Conservation (phyloP, 2,329 filamentous ascomycete genomes). For the Thielaviopsis ethacetica region DNA sequence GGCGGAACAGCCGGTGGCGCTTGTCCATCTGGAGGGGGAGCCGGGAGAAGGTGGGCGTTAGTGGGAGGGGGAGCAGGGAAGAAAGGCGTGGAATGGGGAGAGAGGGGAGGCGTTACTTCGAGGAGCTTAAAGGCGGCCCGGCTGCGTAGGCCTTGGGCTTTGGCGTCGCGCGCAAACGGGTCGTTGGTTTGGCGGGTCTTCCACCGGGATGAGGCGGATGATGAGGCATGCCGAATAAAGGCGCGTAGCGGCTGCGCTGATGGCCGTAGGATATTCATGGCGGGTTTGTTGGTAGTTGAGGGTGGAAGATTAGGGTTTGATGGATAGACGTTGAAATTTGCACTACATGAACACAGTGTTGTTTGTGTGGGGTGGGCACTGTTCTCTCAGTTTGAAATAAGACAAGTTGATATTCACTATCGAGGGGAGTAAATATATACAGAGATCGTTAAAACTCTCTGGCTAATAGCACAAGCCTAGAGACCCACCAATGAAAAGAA, state of each 20-base stretch:
- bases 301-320: not conserved
- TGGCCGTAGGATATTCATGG: not conserved
- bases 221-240: constrained; percentile 6
- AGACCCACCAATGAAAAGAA: no score
- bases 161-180: constrained; percentile 55
- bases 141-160: constrained; percentile 67
- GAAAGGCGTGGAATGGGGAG: not conserved
- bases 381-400: no score
- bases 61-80: not conserved
- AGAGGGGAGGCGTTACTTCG: constrained; percentile 36
- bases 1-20: constrained; percentile 62
- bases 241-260: not conserved
- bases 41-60: not conserved
- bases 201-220: constrained; percentile 41
- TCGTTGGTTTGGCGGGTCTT: constrained; percentile 63
- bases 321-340: not conserved
- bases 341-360: not conserved
- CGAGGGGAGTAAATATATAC: no score
- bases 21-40: constrained; percentile 49
- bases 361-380: no score
- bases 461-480: no score
- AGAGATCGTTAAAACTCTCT: no score
- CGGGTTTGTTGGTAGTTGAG: not conserved
- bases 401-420: no score
- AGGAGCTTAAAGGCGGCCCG: constrained; percentile 87